phyloP scores from a whole-genome alignment of 2,329 filamentous ascomycete genomes.

The Aciculosporium take region DNA sequence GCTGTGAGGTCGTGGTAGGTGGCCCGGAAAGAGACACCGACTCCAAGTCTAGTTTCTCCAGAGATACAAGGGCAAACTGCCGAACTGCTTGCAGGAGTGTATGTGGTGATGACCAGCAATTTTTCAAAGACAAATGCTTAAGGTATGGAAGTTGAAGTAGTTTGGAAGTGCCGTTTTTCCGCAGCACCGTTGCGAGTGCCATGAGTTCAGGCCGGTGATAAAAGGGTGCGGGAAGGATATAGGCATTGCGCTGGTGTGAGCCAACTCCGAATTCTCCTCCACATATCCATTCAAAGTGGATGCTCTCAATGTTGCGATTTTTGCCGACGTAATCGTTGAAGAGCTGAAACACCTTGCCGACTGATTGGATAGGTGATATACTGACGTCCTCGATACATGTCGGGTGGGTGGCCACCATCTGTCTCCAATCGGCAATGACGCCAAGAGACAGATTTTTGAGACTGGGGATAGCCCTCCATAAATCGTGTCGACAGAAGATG shows the following conservation, averaged over 20 bases:
- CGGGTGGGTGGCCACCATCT: constrained; percentile 36
- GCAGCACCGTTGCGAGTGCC: constrained; percentile 15
- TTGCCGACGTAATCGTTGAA: constrained; percentile 35
- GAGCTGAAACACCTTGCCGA: constrained; percentile 35
- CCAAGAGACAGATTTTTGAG: constrained; percentile 39
- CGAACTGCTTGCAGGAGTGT: constrained; percentile 35
- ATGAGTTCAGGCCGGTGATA: constrained; percentile 20
- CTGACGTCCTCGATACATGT: constrained; percentile 31
- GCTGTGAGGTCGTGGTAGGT: constrained; percentile 11
- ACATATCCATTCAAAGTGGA: constrained; percentile 52
- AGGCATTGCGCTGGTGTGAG: constrained; percentile 44
- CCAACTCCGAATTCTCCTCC: constrained; percentile 55
- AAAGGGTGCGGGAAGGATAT: constrained; percentile 48
- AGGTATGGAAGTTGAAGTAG: constrained; percentile 42
- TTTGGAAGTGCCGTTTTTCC: constrained; percentile 17
- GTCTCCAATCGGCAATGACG: constrained; percentile 53
- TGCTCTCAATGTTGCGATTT: constrained; percentile 35
- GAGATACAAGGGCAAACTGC: constrained; percentile 27
- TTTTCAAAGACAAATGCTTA: constrained; percentile 46
- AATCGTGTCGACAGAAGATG: constrained; percentile 39
- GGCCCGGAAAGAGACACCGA: constrained; percentile 49
- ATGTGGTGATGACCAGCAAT: constrained; percentile 53
- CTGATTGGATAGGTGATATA: constrained; percentile 36
- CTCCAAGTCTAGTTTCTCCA: constrained; percentile 44
- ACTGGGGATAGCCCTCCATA: constrained; percentile 45